Evolutionary conservation across 2,329 filamentous ascomycete genomes (phyloP).

Genomic region (Falciphora oryzae): DNA sequence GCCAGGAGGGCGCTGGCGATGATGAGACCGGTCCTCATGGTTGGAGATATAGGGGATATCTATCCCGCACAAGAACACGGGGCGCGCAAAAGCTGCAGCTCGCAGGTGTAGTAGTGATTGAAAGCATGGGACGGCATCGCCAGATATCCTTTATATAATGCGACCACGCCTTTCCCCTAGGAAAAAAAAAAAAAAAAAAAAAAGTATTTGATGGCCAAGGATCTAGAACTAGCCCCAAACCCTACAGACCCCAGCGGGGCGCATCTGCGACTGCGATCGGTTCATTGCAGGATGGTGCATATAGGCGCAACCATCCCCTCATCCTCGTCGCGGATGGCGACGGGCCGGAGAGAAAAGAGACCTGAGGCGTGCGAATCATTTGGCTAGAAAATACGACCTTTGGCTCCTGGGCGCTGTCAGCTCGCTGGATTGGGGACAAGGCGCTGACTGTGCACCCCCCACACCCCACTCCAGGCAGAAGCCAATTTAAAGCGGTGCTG

Average conservation of each 20-base stretch:
- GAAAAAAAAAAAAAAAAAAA: too few species aligned
- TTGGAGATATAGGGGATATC: not conserved
- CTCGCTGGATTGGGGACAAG: not conserved
- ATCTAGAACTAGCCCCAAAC: too few species aligned
- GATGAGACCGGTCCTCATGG: not conserved
- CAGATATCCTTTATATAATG: not conserved
- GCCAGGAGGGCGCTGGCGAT: not conserved
- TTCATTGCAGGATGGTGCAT: not conserved
- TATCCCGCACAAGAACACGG: too few species aligned
- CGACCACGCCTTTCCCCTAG: too few species aligned
- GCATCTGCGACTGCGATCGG: not conserved
- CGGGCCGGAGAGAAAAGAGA: too few species aligned
- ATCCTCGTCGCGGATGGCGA: not conserved
- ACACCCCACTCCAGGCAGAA: not conserved
- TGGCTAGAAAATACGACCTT: not conserved
- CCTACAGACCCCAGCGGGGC: too few species aligned
- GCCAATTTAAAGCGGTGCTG: not conserved
- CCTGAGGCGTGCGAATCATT: not conserved
- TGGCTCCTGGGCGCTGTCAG: not conserved
- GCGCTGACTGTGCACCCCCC: not conserved
- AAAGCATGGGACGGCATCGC: not conserved
- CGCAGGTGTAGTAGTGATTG: too few species aligned
- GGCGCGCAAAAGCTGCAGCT: too few species aligned
- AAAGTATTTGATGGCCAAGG: too few species aligned
- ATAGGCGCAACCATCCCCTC: not conserved